phyloP scores from a whole-genome alignment of 495 filamentous ascomycete genomes.

The Aspergillus avenaceus region DNA sequence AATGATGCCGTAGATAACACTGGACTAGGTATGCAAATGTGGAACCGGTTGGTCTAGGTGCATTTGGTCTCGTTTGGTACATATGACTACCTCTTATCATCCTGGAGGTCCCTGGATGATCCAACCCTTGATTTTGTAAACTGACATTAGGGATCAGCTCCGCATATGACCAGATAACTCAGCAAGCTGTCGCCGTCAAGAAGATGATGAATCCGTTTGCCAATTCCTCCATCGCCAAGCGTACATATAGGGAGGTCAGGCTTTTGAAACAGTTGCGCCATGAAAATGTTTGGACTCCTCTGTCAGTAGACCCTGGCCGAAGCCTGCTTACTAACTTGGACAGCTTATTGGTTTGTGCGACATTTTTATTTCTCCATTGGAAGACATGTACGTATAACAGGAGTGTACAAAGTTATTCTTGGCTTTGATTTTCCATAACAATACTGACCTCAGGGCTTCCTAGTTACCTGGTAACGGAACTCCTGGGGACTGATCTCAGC shows the following conservation, averaged over 20 bases:
- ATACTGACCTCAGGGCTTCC: conserved; percentile 11
- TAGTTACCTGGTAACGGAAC: conserved; percentile 96
- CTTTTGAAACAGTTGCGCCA: conserved; percentile 92
- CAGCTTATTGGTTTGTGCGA: conserved; percentile 96
- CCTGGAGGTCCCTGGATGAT: background rate
- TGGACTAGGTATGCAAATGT: conserved; percentile 83
- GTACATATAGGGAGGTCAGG: conserved; percentile 96
- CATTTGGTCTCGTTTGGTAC: conserved; percentile 96
- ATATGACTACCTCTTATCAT: conserved; percentile 4
- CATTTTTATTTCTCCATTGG: conserved; percentile 97
- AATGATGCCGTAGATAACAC: conserved; percentile 11
- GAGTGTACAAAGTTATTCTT: background rate
- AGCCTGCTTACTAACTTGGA: conserved; percentile 10
- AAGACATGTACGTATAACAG: conserved; percentile 75
- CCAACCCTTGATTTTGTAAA: background rate
- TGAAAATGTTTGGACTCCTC: conserved; percentile 69
- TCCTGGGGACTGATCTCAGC: conserved; percentile 94
- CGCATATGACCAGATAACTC: conserved; percentile 92
- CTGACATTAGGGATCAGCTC: conserved; percentile 53
- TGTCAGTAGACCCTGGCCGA: background rate
- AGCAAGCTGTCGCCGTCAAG: conserved; percentile 92
- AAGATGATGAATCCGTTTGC: conserved; percentile 99
- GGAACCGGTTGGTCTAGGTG: conserved; percentile 97
- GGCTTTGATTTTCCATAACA: background rate
- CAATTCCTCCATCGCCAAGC: conserved; percentile 90